Evolutionary conservation across 805 yeast species (phyloP).

Genomic region (Kazachstania bromeliacearum): DNA sequence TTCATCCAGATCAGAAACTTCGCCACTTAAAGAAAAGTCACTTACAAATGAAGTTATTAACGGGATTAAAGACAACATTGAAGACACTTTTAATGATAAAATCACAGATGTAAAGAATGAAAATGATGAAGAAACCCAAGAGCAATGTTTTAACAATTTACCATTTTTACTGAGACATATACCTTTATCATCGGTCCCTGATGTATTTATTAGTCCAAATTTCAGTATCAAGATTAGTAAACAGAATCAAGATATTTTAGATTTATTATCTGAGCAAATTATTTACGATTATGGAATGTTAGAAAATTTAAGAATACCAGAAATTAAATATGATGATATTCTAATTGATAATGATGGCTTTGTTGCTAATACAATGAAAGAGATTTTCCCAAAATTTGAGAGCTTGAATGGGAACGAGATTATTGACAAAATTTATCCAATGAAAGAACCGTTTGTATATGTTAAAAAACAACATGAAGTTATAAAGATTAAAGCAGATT

Average conservation of each 20-base stretch:
- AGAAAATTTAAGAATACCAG: conserved; percentile 46
- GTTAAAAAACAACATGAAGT: conserved; percentile 26
- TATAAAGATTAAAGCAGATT: conserved; percentile 37
- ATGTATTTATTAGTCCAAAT: conserved; percentile 29
- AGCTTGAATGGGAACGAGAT: conserved; percentile 22
- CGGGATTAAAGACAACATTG: background rate
- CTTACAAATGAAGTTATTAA: background rate
- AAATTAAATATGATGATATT: conserved; percentile 33
- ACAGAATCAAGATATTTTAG: conserved; percentile 18
- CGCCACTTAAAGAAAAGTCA: background rate
- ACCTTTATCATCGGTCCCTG: conserved; percentile 55
- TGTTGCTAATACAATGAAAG: conserved; percentile 14
- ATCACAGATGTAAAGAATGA: background rate
- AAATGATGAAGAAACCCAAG: background rate
- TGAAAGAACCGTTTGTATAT: conserved; percentile 23
- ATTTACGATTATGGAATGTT: conserved; percentile 37
- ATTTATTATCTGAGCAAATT: conserved; percentile 24
- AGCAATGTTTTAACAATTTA: conserved; percentile 42
- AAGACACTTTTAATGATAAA: conserved; percentile 1
- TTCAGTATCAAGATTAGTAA: conserved; percentile 13
- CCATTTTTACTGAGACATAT: conserved; percentile 61
- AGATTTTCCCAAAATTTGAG: conserved; percentile 17
- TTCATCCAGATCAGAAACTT: too few species aligned
- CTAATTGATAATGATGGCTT: conserved; percentile 14
- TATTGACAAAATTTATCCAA: conserved; percentile 17